Evolutionary conservation across 2,329 filamentous ascomycete species (phyloP).

Genomic region (Hypoxylon sp.): DNA sequence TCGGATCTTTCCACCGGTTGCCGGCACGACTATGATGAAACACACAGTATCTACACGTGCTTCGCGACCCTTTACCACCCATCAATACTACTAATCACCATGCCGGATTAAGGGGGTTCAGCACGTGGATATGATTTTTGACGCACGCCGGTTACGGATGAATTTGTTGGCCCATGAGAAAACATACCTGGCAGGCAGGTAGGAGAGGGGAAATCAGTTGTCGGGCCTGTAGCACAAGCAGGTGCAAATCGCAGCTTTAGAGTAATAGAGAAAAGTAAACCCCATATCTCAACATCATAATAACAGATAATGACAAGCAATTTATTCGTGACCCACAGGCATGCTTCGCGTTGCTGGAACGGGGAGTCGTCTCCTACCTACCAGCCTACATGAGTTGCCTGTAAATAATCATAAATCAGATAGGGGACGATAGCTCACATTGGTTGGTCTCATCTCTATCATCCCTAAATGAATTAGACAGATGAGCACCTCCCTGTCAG

Average conservation of each 20-base stretch:
- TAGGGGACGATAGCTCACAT: background rate
- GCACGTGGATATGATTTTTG: background rate
- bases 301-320: background rate
- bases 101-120: background rate
- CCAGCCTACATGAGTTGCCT: too few species aligned
- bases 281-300: background rate
- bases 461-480: background rate
- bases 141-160: background rate
- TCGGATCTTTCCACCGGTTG: conserved; percentile 7
- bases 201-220: background rate
- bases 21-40: conserved; percentile 38
- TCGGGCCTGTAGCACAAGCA: background rate
- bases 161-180: too few species aligned
- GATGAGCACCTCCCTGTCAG: background rate
- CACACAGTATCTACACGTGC: conserved; percentile 14
- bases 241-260: background rate
- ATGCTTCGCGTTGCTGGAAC: too few species aligned
- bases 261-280: background rate
- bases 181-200: background rate
- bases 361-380: too few species aligned
- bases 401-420: background rate
- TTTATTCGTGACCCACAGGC: background rate
- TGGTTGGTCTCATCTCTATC: background rate
- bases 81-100: background rate
- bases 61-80: conserved; percentile 16